Evolutionary conservation across 2,329 filamentous ascomycete species (phyloP), one percentile per base, ranked within the genome.

Genomic region (Cyphellophora europaea): DNA sequence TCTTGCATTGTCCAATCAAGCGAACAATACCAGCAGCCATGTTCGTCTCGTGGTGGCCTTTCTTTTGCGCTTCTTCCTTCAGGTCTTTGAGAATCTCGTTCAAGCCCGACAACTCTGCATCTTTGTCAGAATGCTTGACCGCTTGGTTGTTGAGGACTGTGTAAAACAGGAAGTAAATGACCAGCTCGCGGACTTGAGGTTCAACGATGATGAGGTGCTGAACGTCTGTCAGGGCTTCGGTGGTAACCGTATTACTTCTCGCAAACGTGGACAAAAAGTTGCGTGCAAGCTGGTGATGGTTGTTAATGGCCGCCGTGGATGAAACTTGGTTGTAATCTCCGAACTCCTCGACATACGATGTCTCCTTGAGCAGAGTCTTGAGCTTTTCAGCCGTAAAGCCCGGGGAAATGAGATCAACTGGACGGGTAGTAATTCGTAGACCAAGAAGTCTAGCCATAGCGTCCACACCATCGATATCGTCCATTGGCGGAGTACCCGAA

Each of bases 311-410:
- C 8, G 8, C 58, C 5, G 63, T 49, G 2, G 72, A 76, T 10
- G 63, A 61, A 3, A 58, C 49, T 17, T 69, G 56, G 2, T 65
- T 60, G 45, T 68, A 73, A 0, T 66, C 59, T 4, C 73, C 58
- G 41, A 81, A 79, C 3, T 61, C 54, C 45, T 81, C 75, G 1
- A 69, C 66, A 21, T 59, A 62, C 44, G 62, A 70, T 47, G 62
- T 56, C 4, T 69, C 61, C 19, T 56, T 57, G 5, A 51, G 79
- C 5, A 98, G 66, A 3, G 86, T 89, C 71, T 96, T 96, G 47
- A 98, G 72, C 64, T 93, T 96, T 64, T 98, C 93, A 50, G 98
- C 98, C 0, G 88, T 96, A 60, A 93, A 82, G 1, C 91, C 93
- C 2, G 89, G 8, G 21, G n/a, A 8, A n/a, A 25, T n/a, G n/a